Base-by-base conservation (phyloP, 2,329 filamentous ascomycete genomes). In the Triangularia verruculosa region DNA sequence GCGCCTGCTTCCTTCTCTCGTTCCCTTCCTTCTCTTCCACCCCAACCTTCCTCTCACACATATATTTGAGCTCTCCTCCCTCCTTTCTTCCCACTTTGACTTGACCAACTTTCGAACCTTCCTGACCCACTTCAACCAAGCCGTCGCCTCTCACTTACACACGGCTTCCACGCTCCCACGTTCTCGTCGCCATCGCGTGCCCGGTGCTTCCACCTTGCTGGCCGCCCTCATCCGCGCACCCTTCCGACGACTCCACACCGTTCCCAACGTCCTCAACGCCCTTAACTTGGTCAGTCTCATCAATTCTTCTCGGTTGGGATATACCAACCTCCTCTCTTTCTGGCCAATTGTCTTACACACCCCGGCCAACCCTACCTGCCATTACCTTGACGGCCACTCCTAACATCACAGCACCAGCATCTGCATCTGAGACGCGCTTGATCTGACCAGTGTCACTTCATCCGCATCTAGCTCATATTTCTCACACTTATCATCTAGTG, bases 401-500 rank as follows among this genome's bases (percentile, higher is more conserved):
- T 61, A 59, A n/a, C 59, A 67, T 52, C 53, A 39, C 51, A 59
- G 56, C 61, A 32, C 47, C 32, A 47, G 39, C 57, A 59, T 25
- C 30, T 39, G 20, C 20, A 47, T 22, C 43, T 55, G 30, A 51
- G 52, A 59, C 68, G 65, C 65, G 63, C 63, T 57, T 68, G 62
- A 70, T 56, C 64, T 68, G 66, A 68, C 69, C 59, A 66, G 61
- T 68, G 61, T 65, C 65, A 63, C 62, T 68, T 69, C 63, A 66
- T 66, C 59, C 64, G 66, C 68, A 59, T 68, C 68, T 70, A 72
- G 71, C 66, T 64, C 66, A 61, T 30, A 54, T 34, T 61, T 71
- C 65, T 65, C 27, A 66, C 63, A 70, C 68, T 72, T 66, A 74
- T 54, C 51, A 11, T 71, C 68, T 71, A 69, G 69, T 66, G 57